phyloP scores from a whole-genome alignment of 371 early-diverging fungal genomes.

The Apophysomyces ossiformis region DNA sequence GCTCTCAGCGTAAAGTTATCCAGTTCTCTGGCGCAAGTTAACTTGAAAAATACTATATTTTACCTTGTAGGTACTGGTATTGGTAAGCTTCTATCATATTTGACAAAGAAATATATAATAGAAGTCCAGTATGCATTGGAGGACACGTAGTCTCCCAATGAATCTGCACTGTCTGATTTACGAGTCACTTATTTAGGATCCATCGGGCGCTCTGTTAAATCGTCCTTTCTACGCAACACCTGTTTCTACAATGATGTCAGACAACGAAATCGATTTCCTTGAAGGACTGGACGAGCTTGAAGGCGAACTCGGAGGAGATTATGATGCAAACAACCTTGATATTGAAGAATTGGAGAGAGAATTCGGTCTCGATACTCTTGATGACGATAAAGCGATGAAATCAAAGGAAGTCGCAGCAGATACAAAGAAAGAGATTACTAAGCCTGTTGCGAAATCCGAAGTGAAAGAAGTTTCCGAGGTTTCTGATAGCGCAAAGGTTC shows the following conservation, averaged over 20 bases:
- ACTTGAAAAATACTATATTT: too few species aligned
- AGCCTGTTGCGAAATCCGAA: not conserved
- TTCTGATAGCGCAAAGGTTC: not conserved
- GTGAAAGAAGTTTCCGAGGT: not conserved
- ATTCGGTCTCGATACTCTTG: not conserved
- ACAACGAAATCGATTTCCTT: slow-evolving; percentile 8
- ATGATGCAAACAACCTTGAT: not conserved
- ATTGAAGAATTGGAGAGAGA: slow-evolving; percentile 7
- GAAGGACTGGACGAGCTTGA: slow-evolving; percentile 6
- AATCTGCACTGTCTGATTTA: too few species aligned
- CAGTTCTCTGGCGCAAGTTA: too few species aligned
- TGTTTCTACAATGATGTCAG: not conserved
- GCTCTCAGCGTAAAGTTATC: too few species aligned
- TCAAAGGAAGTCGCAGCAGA: not conserved
- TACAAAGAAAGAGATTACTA: not conserved
- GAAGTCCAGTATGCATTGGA: too few species aligned
- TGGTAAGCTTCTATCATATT: too few species aligned
- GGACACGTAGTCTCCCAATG: too few species aligned
- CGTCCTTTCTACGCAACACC: not conserved
- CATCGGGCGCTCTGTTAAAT: not conserved
- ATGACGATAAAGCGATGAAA: not conserved
- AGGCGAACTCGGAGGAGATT: slow-evolving; percentile 4
- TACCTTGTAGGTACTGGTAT: too few species aligned
- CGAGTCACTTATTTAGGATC: too few species aligned
- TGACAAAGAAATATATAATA: too few species aligned